Percentiles rank a stretch among this genome's conserved stretches.
These are phyloP conservation scores for Symbiodinium natans DNA, from an alignment of 73 alveolate genomes.

Conservation along the genomic window DNA sequence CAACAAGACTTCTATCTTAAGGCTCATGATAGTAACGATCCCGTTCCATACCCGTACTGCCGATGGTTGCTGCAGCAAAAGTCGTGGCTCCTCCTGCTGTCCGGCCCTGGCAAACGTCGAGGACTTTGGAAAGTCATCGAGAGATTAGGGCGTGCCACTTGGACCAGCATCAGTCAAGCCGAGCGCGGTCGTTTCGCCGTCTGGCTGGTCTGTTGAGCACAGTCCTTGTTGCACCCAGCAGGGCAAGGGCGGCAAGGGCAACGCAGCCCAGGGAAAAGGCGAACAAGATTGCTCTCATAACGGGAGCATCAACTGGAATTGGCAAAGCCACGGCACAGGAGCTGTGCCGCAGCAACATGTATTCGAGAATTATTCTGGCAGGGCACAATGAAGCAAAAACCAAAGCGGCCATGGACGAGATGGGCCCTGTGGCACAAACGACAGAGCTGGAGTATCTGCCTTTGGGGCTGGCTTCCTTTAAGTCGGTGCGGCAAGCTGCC, in stretches of 20 bases:
- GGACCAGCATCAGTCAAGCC: background rate
- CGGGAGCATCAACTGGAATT: conserved; percentile 87
- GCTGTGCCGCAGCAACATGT: conserved; percentile 12
- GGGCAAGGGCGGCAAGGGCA: background rate
- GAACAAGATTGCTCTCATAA: conserved; percentile 50
- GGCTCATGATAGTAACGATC: too few species aligned
- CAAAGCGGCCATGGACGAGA: conserved; percentile 9
- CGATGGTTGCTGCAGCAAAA: too few species aligned
- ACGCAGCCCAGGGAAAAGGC: background rate
- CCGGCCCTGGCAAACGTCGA: too few species aligned
- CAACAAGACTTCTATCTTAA: too few species aligned
- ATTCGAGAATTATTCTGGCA: conserved; percentile 16
- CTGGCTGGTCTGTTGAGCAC: background rate
- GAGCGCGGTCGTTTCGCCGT: conserved; percentile 39
- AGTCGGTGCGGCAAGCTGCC: conserved; percentile 60
- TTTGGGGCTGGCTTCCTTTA: conserved; percentile 32
- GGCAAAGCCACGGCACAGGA: conserved; percentile 68
- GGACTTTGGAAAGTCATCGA: too few species aligned
- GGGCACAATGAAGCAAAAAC: conserved; percentile 66
- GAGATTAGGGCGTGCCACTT: background rate
- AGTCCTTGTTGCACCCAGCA: background rate
- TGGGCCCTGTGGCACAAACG: background rate
- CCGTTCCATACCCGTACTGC: too few species aligned
- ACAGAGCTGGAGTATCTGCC: conserved; percentile 66
- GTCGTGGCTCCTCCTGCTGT: too few species aligned